phyloP scores from a whole-genome alignment of 768 basidiomycete genomes.

The Leccinum broughii region DNA sequence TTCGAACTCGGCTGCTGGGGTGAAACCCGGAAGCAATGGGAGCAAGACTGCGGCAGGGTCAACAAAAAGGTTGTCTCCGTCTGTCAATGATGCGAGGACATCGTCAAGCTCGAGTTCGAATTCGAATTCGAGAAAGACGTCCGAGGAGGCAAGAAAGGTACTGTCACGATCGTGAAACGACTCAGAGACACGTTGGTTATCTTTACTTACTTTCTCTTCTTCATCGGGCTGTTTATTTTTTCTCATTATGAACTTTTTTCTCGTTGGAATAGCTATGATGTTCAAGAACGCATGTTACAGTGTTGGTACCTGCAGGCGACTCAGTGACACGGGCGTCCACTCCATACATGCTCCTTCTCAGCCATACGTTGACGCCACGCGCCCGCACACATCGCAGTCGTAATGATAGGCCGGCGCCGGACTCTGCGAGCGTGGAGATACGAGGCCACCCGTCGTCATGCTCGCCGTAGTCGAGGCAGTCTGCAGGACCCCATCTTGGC shows the following conservation, averaged over 20 bases:
- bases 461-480: too few species aligned
- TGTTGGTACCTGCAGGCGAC: too few species aligned
- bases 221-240: not conserved
- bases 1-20: conserved; percentile 42
- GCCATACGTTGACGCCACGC: too few species aligned
- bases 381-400: too few species aligned
- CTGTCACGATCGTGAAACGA: conserved; percentile 16
- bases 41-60: conserved; percentile 10
- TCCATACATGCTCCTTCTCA: too few species aligned
- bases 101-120: conserved; percentile 30
- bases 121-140: conserved; percentile 46
- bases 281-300: not conserved
- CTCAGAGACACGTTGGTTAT: not conserved
- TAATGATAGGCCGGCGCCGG: too few species aligned
- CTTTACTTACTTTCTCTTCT: not conserved
- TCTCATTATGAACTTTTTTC: not conserved
- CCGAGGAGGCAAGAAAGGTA: conserved; percentile 43
- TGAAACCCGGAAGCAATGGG: conserved; percentile 19
- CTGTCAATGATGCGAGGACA: conserved; percentile 33
- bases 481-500: too few species aligned
- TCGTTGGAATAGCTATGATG: not conserved
- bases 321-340: too few species aligned
- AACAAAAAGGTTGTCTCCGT: conserved; percentile 8
- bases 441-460: too few species aligned
- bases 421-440: too few species aligned